Conservation (phyloP, 768 basidiomycete species). For the Coprinopsis cinerea region DNA sequence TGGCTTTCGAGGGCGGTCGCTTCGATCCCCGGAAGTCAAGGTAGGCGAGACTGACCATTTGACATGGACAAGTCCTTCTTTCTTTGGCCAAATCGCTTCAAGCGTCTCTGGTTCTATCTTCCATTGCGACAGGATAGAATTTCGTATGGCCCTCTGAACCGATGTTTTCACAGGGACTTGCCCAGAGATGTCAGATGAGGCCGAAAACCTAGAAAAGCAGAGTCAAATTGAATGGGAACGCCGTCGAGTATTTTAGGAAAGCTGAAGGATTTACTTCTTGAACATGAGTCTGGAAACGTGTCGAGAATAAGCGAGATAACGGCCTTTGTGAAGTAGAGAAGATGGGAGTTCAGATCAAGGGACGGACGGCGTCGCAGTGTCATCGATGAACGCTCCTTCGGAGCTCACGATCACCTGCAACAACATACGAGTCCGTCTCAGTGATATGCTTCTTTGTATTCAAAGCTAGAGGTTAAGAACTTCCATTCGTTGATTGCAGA, state of each 20-base stretch:
- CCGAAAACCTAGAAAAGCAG: constrained; percentile 47
- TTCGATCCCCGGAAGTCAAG: constrained; percentile 10
- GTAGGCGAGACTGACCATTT: constrained; percentile 69
- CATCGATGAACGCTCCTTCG: constrained; percentile 1
- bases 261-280: constrained; percentile 7
- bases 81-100: constrained; percentile 97
- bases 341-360: constrained; percentile 4
- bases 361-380: background rate
- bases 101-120: constrained; percentile 74
- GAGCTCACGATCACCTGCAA: background rate
- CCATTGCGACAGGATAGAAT: constrained; percentile 76
- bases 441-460: no score
- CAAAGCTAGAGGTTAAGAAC: no score
- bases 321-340: background rate
- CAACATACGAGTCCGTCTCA: background rate
- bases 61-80: constrained; percentile 86
- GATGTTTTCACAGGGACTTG: constrained; percentile 93
- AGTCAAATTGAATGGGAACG: background rate
- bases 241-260: background rate
- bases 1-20: no score
- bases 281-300: constrained; percentile 6
- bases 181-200: constrained; percentile 77
- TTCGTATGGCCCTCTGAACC: constrained; percentile 83
- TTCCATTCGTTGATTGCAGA: background rate
- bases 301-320: background rate